A percentile compares a stretch with the other conserved stretches of the same genome.
phyloP scores from a whole-genome alignment of 345 rosid species.

The Murraya paniculata region DNA sequence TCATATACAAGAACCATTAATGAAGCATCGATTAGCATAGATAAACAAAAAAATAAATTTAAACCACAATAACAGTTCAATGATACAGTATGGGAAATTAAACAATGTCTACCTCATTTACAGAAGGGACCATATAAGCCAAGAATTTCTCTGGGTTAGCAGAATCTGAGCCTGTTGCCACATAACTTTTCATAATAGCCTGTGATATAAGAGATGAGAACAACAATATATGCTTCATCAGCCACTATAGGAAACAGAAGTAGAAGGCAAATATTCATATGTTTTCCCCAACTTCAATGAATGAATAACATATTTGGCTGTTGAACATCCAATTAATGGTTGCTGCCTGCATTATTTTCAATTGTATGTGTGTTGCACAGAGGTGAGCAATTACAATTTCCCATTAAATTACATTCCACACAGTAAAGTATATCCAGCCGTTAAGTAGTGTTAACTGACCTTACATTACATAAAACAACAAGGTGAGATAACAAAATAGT shows the following conservation, averaged over 20 bases:
- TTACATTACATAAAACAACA: not conserved
- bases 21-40: not conserved
- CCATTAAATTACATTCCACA: not conserved
- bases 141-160: constrained; percentile 76
- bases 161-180: constrained; percentile 64
- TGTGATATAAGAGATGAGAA: constrained; percentile 28
- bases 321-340: not conserved
- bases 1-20: constrained; percentile 13
- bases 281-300: not conserved
- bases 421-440: not conserved
- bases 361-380: too few species aligned
- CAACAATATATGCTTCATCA: constrained; percentile 2
- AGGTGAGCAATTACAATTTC: not conserved
- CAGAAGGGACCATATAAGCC: constrained; percentile 86
- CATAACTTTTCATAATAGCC: constrained; percentile 94
- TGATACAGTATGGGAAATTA: not conserved
- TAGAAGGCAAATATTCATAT: not conserved
- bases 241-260: not conserved
- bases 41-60: not conserved
- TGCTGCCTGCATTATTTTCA: not conserved
- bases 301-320: not conserved
- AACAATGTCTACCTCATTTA: constrained; percentile 61
- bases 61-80: not conserved
- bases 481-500: not conserved
- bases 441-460: not conserved